These are phyloP conservation scores for Phytophthora sojae DNA, from an alignment of 352 stramenopile genomes.

Conservation along the genomic window DNA sequence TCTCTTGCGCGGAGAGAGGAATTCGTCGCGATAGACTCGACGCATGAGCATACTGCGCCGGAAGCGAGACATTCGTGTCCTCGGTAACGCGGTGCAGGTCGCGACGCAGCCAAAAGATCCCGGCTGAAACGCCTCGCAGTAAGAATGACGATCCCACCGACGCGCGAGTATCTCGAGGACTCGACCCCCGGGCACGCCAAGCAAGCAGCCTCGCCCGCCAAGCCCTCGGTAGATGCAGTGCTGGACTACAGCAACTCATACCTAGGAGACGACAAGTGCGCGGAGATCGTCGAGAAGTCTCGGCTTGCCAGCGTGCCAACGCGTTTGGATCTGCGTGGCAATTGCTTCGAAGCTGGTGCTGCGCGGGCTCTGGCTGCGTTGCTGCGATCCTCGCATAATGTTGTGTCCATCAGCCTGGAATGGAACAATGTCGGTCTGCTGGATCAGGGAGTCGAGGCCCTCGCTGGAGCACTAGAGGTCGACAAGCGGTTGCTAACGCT, in stretches of 20 bases:
- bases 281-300: constrained; percentile 57
- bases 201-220: not conserved
- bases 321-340: constrained; percentile 72
- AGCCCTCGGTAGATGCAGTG: constrained; percentile 18
- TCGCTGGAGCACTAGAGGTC: constrained; percentile 66
- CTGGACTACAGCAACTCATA: constrained; percentile 85
- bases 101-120: constrained; percentile 19
- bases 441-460: constrained; percentile 71
- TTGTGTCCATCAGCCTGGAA: constrained; percentile 75
- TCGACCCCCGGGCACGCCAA: constrained; percentile 17
- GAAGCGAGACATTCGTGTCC: constrained; percentile 16
- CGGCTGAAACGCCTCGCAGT: not conserved
- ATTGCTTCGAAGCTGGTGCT: constrained; percentile 75
- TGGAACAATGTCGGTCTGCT: constrained; percentile 89
- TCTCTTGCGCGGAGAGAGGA: not conserved
- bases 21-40: not conserved
- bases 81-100: constrained; percentile 16
- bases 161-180: constrained; percentile 21
- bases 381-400: constrained; percentile 57
- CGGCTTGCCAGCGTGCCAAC: constrained; percentile 50
- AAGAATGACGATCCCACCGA: constrained; percentile 27
- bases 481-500: constrained; percentile 71
- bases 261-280: constrained; percentile 71
- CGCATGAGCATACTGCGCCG: not conserved
- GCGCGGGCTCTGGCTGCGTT: constrained; percentile 60